phyloP scores from a whole-genome alignment of 768 basidiomycete species.

The Termitomyces heimii region DNA sequence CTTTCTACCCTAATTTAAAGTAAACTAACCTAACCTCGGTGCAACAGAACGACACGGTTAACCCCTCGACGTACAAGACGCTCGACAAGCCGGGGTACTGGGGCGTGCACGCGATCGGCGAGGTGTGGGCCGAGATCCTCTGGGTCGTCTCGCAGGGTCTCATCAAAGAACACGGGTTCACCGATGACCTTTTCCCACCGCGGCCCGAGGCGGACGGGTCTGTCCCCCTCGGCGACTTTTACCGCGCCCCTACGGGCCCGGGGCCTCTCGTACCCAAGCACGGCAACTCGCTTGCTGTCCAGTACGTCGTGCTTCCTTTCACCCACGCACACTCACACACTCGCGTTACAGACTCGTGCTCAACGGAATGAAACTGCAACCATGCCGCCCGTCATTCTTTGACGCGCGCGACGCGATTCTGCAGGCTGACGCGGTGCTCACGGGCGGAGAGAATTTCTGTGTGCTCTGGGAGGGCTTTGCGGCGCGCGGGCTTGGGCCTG shows the following conservation, averaged over 20 bases:
- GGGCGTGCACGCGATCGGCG: conserved; percentile 89
- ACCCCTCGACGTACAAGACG: conserved; percentile 92
- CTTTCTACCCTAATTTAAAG: too few species aligned
- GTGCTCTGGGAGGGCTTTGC: conserved; percentile 83
- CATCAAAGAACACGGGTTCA: conserved; percentile 79
- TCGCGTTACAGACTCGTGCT: conserved; percentile 74
- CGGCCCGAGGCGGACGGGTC: conserved; percentile 55
- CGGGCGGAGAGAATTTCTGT: conserved; percentile 92
- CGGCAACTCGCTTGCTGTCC: conserved; percentile 81
- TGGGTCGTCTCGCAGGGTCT: conserved; percentile 74
- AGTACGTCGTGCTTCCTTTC: conserved; percentile 34
- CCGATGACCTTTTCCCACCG: conserved; percentile 78
- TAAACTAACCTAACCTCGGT: too few species aligned
- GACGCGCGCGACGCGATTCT: conserved; percentile 88
- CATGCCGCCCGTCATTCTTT: conserved; percentile 87
- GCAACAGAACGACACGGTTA: conserved; percentile 52
- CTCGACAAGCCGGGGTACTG: conserved; percentile 93
- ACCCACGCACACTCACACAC: too few species aligned
- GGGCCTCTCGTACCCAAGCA: conserved; percentile 78
- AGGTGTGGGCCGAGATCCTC: conserved; percentile 93
- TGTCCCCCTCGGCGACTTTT: conserved; percentile 70
- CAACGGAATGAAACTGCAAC: conserved; percentile 92
- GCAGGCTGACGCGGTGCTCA: conserved; percentile 84
- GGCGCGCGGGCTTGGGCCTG: conserved; percentile 70
- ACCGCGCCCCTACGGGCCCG: conserved; percentile 43